Percentiles rank a stretch among this genome's conserved stretches.
Evolutionary conservation across 2,329 filamentous ascomycete species (phyloP).

Genomic region (Aureobasidium pullulans): DNA sequence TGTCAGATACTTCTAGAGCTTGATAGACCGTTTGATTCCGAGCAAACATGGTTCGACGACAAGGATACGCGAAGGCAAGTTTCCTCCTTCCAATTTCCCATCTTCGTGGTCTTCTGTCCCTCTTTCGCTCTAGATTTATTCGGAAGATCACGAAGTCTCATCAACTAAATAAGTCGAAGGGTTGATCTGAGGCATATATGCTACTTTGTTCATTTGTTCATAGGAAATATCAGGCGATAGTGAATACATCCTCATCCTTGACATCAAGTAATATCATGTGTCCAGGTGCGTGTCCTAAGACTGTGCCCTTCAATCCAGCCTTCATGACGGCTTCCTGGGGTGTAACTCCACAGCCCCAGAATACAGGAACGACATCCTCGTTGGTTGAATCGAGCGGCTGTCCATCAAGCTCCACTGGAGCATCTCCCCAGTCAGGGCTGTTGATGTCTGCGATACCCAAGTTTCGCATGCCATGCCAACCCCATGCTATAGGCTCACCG

Average conservation of each 20-base stretch:
- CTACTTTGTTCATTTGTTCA: not conserved
- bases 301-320: constrained; percentile 45
- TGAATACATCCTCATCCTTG: constrained; percentile 32
- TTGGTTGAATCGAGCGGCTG: constrained; percentile 27
- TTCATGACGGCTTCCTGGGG: constrained; percentile 57
- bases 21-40: too few relatives aligned
- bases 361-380: constrained; percentile 46
- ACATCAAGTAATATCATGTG: constrained; percentile 56
- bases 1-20: too few relatives aligned
- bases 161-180: too few relatives aligned
- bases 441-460: constrained; percentile 51
- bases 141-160: too few relatives aligned
- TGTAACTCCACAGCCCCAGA: constrained; percentile 61
- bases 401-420: constrained; percentile 28
- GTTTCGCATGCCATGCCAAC: constrained; percentile 47
- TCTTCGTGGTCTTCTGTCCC: too few relatives aligned
- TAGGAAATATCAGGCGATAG: not conserved
- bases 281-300: constrained; percentile 56
- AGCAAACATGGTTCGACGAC: too few relatives aligned
- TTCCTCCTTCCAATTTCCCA: too few relatives aligned
- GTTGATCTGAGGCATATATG: not conserved
- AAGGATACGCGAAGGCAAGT: too few relatives aligned
- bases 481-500: constrained; percentile 59
- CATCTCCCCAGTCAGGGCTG: constrained; percentile 51
- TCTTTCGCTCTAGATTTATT: too few relatives aligned